Conservation (phyloP, 768 basidiomycete species). For the Pleurotus cornucopiae region DNA sequence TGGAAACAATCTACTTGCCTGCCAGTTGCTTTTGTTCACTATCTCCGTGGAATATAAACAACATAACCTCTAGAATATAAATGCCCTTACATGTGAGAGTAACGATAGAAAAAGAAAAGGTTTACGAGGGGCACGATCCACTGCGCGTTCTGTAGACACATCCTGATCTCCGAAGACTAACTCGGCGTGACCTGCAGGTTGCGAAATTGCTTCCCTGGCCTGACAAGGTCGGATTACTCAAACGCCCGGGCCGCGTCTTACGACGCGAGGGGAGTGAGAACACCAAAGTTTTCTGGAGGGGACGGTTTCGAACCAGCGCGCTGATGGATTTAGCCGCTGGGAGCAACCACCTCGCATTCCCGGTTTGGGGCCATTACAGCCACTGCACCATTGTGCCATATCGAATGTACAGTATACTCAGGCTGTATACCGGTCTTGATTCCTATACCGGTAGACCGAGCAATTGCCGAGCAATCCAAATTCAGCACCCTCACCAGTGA, state of each 20-base stretch:
- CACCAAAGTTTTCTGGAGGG: constrained; percentile 91
- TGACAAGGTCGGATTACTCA: constrained; percentile 83
- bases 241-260: constrained; percentile 58
- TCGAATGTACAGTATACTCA: neutral
- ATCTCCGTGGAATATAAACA: too few relatives aligned
- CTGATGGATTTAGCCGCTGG: constrained; percentile 59
- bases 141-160: constrained; percentile 79
- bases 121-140: constrained; percentile 73
- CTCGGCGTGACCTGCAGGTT: constrained; percentile 83
- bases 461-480: neutral
- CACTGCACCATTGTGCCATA: constrained; percentile 52
- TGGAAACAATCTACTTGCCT: too few relatives aligned
- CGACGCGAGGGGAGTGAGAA: constrained; percentile 63
- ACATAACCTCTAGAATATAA: too few relatives aligned
- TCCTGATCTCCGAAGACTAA: constrained; percentile 91
- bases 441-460: too few relatives aligned
- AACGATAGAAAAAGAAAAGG: constrained; percentile 41
- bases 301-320: constrained; percentile 93
- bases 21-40: too few relatives aligned
- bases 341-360: constrained; percentile 72
- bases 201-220: constrained; percentile 94
- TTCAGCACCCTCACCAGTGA: neutral
- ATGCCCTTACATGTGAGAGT: too few relatives aligned
- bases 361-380: constrained; percentile 79
- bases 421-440: too few relatives aligned